These are phyloP conservation scores for Aphanocladium album DNA, from an alignment of 2,329 filamentous ascomycete species.

Conservation along the genomic window DNA sequence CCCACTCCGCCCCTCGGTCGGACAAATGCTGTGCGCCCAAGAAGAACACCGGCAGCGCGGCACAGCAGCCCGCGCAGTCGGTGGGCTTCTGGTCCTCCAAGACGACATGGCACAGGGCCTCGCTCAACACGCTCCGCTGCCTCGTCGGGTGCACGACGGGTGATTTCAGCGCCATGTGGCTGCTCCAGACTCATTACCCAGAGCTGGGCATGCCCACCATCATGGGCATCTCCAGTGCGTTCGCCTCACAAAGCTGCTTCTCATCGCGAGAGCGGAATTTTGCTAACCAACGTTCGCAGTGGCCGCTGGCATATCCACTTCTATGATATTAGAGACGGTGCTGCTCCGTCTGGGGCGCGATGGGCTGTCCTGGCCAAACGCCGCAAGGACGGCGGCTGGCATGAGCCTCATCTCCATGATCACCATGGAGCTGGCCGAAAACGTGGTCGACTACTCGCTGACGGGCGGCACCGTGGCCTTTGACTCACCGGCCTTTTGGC, in stretches of 20 bases:
- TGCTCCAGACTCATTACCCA: slow-evolving; percentile 43
- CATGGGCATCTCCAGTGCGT: slow-evolving; percentile 48
- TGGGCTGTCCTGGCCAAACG: slow-evolving; percentile 39
- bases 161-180: slow-evolving; percentile 54
- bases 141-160: slow-evolving; percentile 50
- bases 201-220: slow-evolving; percentile 42
- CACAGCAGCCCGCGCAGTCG: background rate
- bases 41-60: background rate
- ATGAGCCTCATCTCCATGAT: slow-evolving; percentile 58
- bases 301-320: slow-evolving; percentile 46
- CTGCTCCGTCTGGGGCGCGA: slow-evolving; percentile 46
- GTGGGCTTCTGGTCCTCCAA: slow-evolving; percentile 5
- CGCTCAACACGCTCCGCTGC: slow-evolving; percentile 51
- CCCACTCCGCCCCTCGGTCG: background rate
- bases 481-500: slow-evolving; percentile 46
- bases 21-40: slow-evolving; percentile 10
- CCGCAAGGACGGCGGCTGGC: slow-evolving; percentile 47
- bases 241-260: background rate
- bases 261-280: too few relatives aligned
- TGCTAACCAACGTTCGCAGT: too few relatives aligned
- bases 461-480: slow-evolving; percentile 46
- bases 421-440: slow-evolving; percentile 53
- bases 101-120: slow-evolving; percentile 42
- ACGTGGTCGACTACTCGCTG: slow-evolving; percentile 49
- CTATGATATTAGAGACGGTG: slow-evolving; percentile 47